A percentile compares a stretch with the other conserved stretches of the same genome.
Evolutionary conservation across 2,329 filamentous ascomycete genomes (phyloP).

Genomic region (Seiridium cupressi): DNA sequence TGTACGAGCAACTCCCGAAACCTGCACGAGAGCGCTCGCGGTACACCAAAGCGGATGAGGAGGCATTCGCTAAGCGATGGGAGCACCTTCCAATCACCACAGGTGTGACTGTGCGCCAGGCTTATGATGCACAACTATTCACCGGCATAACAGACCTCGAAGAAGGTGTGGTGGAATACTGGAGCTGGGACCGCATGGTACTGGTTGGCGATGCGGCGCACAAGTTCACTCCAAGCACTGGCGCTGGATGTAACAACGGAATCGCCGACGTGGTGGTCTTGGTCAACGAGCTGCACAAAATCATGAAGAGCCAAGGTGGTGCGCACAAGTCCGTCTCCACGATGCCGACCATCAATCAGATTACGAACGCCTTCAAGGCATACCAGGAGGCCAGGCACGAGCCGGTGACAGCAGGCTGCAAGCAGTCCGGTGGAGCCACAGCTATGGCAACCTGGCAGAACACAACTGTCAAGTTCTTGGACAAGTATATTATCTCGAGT

Average conservation of each 20-base stretch:
- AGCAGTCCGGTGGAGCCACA: neutral
- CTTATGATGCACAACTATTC: constrained; percentile 12
- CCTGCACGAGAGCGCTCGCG: constrained; percentile 20
- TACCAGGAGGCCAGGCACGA: neutral
- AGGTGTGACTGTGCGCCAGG: neutral
- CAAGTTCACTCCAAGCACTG: constrained; percentile 31
- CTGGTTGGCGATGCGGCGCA: constrained; percentile 18
- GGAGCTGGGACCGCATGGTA: constrained; percentile 8
- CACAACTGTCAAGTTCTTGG: neutral
- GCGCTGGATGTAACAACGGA: constrained; percentile 30
- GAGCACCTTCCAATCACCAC: constrained; percentile 19
- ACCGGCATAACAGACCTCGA: constrained; percentile 1
- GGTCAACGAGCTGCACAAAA: constrained; percentile 20
- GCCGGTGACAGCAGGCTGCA: neutral
- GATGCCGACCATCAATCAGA: neutral
- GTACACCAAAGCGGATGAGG: constrained; percentile 25
- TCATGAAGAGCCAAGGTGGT: neutral
- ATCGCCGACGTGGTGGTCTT: constrained; percentile 24
- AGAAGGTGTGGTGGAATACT: constrained; percentile 6
- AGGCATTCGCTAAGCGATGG: constrained; percentile 24
- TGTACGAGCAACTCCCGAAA: constrained; percentile 28
- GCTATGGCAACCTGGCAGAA: constrained; percentile 8
- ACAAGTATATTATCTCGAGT: neutral
- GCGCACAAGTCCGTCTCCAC: neutral
- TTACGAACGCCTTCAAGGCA: neutral